A percentile compares a stretch with the other conserved stretches of the same genome.
Conservation (phyloP, 768 basidiomycete genomes). For the Boletellus emodensis region DNA sequence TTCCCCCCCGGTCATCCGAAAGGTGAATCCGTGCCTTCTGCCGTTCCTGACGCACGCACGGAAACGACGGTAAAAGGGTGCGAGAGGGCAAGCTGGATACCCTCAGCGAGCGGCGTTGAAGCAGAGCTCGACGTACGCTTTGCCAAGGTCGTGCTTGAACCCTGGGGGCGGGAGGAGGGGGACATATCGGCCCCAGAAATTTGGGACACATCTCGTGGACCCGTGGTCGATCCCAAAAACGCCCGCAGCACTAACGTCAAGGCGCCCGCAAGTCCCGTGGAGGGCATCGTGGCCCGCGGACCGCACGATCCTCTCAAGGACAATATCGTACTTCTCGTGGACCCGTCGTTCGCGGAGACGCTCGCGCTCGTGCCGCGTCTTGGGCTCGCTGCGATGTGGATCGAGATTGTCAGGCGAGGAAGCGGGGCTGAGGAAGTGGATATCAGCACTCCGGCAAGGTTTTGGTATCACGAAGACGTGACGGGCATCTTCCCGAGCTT, state of each 20-base stretch:
- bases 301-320: constrained; percentile 53
- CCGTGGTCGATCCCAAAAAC: constrained; percentile 25
- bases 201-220: constrained; percentile 36
- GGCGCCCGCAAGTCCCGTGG: constrained; percentile 3
- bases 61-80: constrained; percentile 8
- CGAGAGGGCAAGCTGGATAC: constrained; percentile 8
- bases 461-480: constrained; percentile 62
- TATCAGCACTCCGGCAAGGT: constrained; percentile 16
- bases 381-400: constrained; percentile 63
- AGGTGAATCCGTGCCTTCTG: background rate
- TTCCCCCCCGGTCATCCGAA: constrained; percentile 33
- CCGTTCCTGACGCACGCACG: background rate
- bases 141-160: constrained; percentile 48
- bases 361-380: constrained; percentile 45
- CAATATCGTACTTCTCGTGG: constrained; percentile 56
- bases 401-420: constrained; percentile 53
- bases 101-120: constrained; percentile 37
- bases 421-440: constrained; percentile 6
- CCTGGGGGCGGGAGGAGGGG: constrained; percentile 47
- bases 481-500: constrained; percentile 53
- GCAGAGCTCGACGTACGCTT: constrained; percentile 44
- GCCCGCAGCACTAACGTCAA: constrained; percentile 18
- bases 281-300: constrained; percentile 9
- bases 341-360: constrained; percentile 39
- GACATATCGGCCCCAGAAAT: constrained; percentile 37